Percentiles rank a stretch among this genome's conserved stretches.
phyloP scores from a whole-genome alignment of 2,329 filamentous ascomycete genomes.

The Zymoseptoria crescenta region DNA sequence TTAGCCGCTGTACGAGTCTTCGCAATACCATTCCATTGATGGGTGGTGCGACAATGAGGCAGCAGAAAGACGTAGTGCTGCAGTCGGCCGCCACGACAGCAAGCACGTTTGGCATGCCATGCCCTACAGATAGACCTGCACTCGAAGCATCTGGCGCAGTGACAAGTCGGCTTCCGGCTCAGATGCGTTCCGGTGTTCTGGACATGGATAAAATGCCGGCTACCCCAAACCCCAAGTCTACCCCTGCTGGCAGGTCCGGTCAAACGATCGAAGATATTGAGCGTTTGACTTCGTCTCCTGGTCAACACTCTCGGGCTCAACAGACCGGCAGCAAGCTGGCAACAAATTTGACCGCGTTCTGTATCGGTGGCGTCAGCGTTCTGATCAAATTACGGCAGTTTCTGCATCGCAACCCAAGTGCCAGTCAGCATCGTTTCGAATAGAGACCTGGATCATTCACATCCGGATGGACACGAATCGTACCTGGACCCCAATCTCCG shows the following conservation, averaged over 20 bases:
- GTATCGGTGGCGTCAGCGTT: background rate
- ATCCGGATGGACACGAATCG: background rate
- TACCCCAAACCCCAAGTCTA: background rate
- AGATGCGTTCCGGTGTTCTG: background rate
- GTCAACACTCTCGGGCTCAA: background rate
- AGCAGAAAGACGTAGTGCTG: background rate
- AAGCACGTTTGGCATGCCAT: background rate
- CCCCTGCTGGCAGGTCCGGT: background rate
- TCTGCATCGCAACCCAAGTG: background rate
- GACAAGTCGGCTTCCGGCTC: background rate
- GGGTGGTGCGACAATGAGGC: background rate
- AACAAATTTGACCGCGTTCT: background rate
- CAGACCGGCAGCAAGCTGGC: background rate
- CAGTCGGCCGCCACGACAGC: background rate
- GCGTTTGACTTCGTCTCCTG: background rate
- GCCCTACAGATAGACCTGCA: background rate
- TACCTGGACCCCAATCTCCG: too few species aligned
- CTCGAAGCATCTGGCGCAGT: background rate
- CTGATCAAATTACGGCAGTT: background rate
- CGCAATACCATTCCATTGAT: background rate
- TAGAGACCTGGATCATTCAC: background rate
- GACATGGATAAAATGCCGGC: background rate
- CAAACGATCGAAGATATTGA: background rate
- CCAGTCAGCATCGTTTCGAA: background rate
- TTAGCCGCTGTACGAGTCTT: background rate